Conservation (phyloP, 306 rosid species). For the Trifolium fragiferum region DNA sequence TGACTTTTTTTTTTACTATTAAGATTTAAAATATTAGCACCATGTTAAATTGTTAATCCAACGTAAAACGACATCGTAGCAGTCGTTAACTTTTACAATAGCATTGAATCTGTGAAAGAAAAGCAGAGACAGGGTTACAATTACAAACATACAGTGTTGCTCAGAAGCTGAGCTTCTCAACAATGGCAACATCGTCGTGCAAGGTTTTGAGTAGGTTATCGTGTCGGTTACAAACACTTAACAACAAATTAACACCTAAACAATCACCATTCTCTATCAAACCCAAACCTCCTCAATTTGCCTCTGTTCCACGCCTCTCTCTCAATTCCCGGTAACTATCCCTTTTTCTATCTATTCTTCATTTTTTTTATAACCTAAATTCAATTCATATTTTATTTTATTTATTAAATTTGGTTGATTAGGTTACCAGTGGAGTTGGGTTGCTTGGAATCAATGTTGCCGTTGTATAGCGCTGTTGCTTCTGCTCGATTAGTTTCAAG, state of each 20-base stretch:
- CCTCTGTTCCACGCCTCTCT: slow-evolving; percentile 56
- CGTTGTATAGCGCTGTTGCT: slow-evolving; percentile 77
- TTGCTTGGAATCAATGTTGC: slow-evolving; percentile 72
- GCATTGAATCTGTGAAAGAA: too few relatives aligned
- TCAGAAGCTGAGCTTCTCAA: neutral
- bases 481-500: slow-evolving; percentile 80
- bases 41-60: too few relatives aligned
- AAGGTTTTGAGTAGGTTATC: slow-evolving; percentile 63
- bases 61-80: too few relatives aligned
- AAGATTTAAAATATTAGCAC: too few relatives aligned
- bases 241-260: slow-evolving; percentile 43
- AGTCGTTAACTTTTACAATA: too few relatives aligned
- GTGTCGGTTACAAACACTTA: slow-evolving; percentile 54
- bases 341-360: neutral
- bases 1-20: too few relatives aligned
- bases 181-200: slow-evolving; percentile 61
- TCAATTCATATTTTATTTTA: neutral
- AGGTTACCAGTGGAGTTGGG: slow-evolving; percentile 78
- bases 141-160: neutral
- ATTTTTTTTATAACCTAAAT: slow-evolving; percentile 2
- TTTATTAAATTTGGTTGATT: slow-evolving; percentile 28
- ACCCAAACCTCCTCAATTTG: slow-evolving; percentile 33
- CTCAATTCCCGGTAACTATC: slow-evolving; percentile 61
- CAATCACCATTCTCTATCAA: slow-evolving; percentile 44
- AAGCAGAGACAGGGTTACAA: neutral